Evolutionary conservation across 2,329 filamentous ascomycete genomes (phyloP), one percentile per base, ranked within the genome.

Genomic region (Trichoderma lentiforme): DNA sequence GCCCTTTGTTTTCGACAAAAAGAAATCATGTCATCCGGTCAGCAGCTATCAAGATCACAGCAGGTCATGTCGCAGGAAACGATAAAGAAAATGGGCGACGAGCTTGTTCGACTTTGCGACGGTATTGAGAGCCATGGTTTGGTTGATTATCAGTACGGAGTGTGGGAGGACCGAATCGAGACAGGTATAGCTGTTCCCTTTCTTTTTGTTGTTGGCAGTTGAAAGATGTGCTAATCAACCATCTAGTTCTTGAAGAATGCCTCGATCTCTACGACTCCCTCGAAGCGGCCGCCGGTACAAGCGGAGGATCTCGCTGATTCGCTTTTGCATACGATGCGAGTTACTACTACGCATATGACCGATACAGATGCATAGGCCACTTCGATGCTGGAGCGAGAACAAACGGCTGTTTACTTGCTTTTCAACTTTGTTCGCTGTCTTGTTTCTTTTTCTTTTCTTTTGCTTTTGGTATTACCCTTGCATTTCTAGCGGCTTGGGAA

Each of bases 81-180:
- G 28, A 85, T 98, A 63, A 90, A 93, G 77, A 91, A 90, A 75
- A 91, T 98, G 88, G 94, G 93, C 14, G 91, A 92, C 70, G 92
- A 97, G 77, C 82, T 99, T 34, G 88, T 97, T 71, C 88, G 90
- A 65, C 85, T 97, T 65, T 97, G 95, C 79, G 94, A 98, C 79
- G 89, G 89, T 65, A 88, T 98, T 74, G 95, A 98, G 81, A 91
- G 92, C 75, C 91, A 97, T 79, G 96, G 96, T n/a, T 84, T 99
- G 62, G 94, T 99, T 12, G 96, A 99, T 83, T 99, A 98, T 80
- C 92, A 98, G 78, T 97, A 97, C 84, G 96, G 96, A 9, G 93
- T 98, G 30, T 97, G 94, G 89, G 96, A 98, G 82, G 95, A 98
- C 79, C 90, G 93, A 78, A 98, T 98, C 76, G 89, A 96, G 76